Evolutionary conservation across 106 monocot species (phyloP), one percentile per base, ranked within the genome.

Genomic region (Xerophyta viscosa): DNA sequence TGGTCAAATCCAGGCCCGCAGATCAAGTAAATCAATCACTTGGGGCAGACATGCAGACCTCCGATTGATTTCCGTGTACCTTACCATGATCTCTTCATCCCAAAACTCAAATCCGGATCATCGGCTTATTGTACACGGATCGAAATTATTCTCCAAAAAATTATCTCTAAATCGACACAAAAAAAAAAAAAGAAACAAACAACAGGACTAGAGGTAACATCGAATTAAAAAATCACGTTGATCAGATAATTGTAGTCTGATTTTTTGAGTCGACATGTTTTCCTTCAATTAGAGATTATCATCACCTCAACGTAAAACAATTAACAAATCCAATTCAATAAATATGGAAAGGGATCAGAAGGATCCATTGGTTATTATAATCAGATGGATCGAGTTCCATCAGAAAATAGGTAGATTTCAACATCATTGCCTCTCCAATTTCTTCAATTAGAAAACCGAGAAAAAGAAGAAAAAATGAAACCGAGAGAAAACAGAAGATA

Each of bases 191-290:
- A 37, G 12, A 37, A 37, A 7, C 12, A 12, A 12, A 37, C 12
- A 12, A 12, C 12, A 37, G 6, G 6, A 7, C 37, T 37, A 3
- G 20, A 43, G 4, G 10, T 21, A n/a, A n/a, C n/a, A n/a, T n/a
- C n/a, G n/a, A n/a, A n/a, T n/a, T n/a, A n/a, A n/a, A n/a, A n/a
- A n/a, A n/a, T n/a, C n/a, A n/a, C n/a, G 71, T 57, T 56, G 81
- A 76, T 81, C 81, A 81, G 81, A 81, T 81, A 81, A 81, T 81
- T 81, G 81, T 81, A 72, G 81, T 81, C 81, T 81, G 81, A 71
- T 14, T 46, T 54, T 74, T 17, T 2, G n/a, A 6, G 28, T 68
- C 76, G 67, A 81, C 81, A 81, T 21, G 17, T 44, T 12, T 20
- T 18, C n/a, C 2, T 19, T 76, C 71, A 54, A 54, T 24, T 2